A percentile compares a stretch with the other conserved stretches of the same genome.
phyloP scores from a whole-genome alignment of 768 basidiomycete species.

The Gymnopilus dilepis region DNA sequence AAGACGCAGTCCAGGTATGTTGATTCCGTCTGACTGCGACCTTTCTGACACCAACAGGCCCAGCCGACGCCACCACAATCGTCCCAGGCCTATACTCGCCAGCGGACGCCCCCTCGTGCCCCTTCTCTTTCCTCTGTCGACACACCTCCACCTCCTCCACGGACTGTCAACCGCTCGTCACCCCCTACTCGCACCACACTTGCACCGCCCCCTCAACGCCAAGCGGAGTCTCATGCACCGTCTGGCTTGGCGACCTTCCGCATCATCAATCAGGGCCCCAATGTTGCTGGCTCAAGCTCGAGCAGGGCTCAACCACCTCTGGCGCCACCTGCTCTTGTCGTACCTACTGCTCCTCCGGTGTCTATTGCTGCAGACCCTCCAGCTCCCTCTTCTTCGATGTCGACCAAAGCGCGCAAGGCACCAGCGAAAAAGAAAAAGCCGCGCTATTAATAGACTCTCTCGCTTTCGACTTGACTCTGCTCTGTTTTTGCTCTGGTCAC shows the following conservation, averaged over 20 bases:
- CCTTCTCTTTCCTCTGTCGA: background rate
- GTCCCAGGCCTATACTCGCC: background rate
- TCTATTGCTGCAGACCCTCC: background rate
- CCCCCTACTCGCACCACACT: background rate
- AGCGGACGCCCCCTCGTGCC: background rate
- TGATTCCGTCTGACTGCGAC: conserved; percentile 34
- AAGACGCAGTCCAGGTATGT: background rate
- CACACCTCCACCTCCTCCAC: background rate
- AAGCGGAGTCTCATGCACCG: background rate
- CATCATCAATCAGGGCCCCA: background rate
- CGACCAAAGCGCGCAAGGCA: no score
- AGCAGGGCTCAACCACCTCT: background rate
- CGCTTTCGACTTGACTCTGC: background rate
- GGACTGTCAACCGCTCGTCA: background rate
- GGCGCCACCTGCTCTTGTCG: background rate
- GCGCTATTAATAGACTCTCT: background rate
- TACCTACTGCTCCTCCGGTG: background rate
- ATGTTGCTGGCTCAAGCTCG: background rate
- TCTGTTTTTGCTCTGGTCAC: background rate
- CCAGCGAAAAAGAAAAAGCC: background rate
- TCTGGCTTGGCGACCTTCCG: background rate
- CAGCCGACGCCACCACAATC: background rate
- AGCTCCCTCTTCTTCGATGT: no score
- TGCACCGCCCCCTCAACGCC: no score
- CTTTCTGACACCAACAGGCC: conserved; percentile 29